Conservation (phyloP, 148 eudicot species). For the Beta vulgaris region DNA sequence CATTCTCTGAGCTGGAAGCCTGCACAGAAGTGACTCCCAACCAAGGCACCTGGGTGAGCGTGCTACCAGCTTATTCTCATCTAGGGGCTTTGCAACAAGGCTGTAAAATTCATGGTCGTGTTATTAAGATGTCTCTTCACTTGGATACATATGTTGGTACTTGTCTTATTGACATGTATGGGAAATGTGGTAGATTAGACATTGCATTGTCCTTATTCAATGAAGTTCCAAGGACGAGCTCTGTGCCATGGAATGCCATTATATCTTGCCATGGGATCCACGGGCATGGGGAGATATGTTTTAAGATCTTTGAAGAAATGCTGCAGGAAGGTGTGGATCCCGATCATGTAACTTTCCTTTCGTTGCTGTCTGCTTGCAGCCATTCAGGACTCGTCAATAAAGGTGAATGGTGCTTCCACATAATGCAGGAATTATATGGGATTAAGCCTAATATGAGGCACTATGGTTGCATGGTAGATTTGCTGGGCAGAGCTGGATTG, state of each 20-base stretch:
- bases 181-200: slow-evolving; percentile 71
- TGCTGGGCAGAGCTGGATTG: slow-evolving; percentile 69
- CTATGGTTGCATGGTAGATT: slow-evolving; percentile 79
- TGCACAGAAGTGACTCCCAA: slow-evolving; percentile 41
- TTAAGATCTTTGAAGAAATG: slow-evolving; percentile 62
- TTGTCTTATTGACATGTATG: slow-evolving; percentile 73
- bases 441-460: slow-evolving; percentile 62
- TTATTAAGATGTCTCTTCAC: slow-evolving; percentile 45
- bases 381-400: slow-evolving; percentile 65
- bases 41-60: slow-evolving; percentile 68
- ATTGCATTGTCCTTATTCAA: slow-evolving; percentile 55
- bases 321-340: slow-evolving; percentile 56
- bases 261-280: slow-evolving; percentile 76
- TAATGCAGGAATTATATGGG: slow-evolving; percentile 54
- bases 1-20: slow-evolving; percentile 43
- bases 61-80: slow-evolving; percentile 77
- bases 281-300: slow-evolving; percentile 53
- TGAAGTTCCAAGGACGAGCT: slow-evolving; percentile 44
- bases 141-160: slow-evolving; percentile 59
- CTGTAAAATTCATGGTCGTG: slow-evolving; percentile 49
- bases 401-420: slow-evolving; percentile 51
- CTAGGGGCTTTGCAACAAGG: slow-evolving; percentile 66
- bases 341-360: slow-evolving; percentile 67
- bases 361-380: slow-evolving; percentile 65
- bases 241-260: slow-evolving; percentile 70